Conservation (phyloP, 768 basidiomycete genomes). For the Cystobasidium onofrii region DNA sequence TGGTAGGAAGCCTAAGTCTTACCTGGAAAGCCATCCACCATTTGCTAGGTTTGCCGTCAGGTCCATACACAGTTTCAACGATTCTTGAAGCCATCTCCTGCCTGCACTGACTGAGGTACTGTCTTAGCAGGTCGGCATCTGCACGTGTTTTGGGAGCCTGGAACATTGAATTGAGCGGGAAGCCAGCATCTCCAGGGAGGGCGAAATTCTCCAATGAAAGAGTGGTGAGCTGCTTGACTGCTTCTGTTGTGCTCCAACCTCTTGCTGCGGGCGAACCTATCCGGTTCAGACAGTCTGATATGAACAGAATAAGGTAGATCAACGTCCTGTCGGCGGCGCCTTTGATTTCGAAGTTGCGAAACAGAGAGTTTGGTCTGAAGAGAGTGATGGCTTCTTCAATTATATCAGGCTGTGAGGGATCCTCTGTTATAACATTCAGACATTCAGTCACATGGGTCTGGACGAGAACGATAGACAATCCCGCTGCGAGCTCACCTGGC, state of each 20-base stretch:
- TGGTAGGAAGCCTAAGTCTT: neutral
- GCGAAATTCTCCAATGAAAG: conserved; percentile 87
- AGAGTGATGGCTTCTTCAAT: conserved; percentile 92
- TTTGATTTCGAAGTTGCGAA: conserved; percentile 99
- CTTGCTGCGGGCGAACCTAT: conserved; percentile 51
- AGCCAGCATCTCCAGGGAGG: conserved; percentile 90
- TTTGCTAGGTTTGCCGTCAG: conserved; percentile 90
- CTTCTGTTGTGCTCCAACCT: conserved; percentile 62
- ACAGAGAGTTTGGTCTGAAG: conserved; percentile 96
- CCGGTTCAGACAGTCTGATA: conserved; percentile 92
- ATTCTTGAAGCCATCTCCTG: conserved; percentile 83
- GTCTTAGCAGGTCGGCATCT: conserved; percentile 78
- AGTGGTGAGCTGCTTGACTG: conserved; percentile 76
- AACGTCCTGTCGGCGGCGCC: conserved; percentile 51
- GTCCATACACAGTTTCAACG: conserved; percentile 71
- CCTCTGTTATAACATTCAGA: conserved; percentile 52
- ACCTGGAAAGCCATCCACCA: conserved; percentile 98
- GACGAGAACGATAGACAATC: neutral
- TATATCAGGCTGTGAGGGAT: conserved; percentile 71
- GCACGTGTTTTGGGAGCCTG: conserved; percentile 64
- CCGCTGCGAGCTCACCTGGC: conserved; percentile 46
- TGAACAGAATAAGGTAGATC: conserved; percentile 93
- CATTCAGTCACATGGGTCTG: neutral
- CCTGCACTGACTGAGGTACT: conserved; percentile 83
- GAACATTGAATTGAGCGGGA: conserved; percentile 86